Evolutionary conservation across 768 basidiomycete species (phyloP).

Genomic region (Suillus paluster): DNA sequence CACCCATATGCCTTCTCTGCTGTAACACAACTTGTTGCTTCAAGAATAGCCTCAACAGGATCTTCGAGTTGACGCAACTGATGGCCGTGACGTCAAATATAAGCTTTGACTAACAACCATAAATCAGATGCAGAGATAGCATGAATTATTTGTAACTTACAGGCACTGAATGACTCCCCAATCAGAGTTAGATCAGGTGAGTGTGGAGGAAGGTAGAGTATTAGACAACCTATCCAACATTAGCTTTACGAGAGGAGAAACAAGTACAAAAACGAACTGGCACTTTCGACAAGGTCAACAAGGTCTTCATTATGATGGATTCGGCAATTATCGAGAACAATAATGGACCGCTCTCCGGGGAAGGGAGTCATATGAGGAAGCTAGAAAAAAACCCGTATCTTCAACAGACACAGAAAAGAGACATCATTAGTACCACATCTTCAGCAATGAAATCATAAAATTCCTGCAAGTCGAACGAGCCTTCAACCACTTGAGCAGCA

Average conservation of each 20-base stretch:
- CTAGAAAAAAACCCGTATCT: not conserved
- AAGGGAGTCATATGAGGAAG: not conserved
- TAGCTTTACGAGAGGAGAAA: too few species aligned
- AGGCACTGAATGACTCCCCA: not conserved
- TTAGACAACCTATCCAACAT: not conserved
- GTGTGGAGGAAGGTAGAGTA: not conserved
- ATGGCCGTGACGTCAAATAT: slow-evolving; percentile 3
- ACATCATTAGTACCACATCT: not conserved
- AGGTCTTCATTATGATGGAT: not conserved
- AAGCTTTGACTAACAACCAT: not conserved
- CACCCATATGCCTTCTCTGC: slow-evolving; percentile 9
- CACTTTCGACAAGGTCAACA: not conserved
- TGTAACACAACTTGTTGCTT: slow-evolving; percentile 9
- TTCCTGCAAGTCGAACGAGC: not conserved
- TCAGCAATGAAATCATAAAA: not conserved
- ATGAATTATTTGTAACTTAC: not conserved
- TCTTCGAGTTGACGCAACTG: not conserved
- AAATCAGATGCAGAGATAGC: not conserved
- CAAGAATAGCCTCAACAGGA: slow-evolving; percentile 1
- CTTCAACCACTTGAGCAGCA: too few species aligned
- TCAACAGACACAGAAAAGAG: not conserved
- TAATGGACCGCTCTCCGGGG: not conserved
- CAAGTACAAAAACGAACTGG: not conserved
- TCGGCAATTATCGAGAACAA: not conserved
- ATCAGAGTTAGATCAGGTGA: not conserved